Conservation (phyloP, 2,329 filamentous ascomycete genomes). For the Penicillium sp. region DNA sequence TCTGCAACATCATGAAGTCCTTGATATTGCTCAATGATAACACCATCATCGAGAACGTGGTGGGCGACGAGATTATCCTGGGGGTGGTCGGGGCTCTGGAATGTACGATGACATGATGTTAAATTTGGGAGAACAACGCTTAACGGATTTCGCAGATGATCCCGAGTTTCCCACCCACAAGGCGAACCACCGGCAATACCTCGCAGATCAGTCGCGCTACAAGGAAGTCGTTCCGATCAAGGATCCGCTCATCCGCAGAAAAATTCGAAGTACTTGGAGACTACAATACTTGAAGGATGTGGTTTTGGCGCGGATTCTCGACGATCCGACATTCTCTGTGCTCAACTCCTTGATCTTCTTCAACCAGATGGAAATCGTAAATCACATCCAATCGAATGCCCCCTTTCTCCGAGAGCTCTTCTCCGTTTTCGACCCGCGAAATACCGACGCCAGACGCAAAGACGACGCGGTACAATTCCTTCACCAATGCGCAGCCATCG, state of each 20-base stretch:
- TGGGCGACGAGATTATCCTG: constrained; percentile 80
- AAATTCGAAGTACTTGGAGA: constrained; percentile 95
- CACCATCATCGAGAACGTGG: constrained; percentile 85
- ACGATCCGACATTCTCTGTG: constrained; percentile 95
- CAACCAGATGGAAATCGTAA: constrained; percentile 96
- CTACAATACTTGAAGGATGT: constrained; percentile 97
- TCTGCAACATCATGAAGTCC: constrained; percentile 98
- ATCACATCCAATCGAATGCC: constrained; percentile 79
- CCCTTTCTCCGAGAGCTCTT: constrained; percentile 81
- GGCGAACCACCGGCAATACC: constrained; percentile 90
- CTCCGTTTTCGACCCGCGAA: constrained; percentile 66
- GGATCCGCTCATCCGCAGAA: constrained; percentile 70
- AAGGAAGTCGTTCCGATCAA: constrained; percentile 95
- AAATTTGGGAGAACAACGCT: constrained; percentile 17
- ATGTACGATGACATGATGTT: constrained; percentile 46
- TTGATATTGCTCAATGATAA: constrained; percentile 93
- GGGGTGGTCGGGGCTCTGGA: constrained; percentile 93
- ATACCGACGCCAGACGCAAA: constrained; percentile 63
- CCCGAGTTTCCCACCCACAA: constrained; percentile 97
- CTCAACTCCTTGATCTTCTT: constrained; percentile 98
- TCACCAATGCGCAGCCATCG: constrained; percentile 89
- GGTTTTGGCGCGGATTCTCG: constrained; percentile 90
- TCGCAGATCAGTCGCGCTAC: constrained; percentile 80
- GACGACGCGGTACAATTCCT: constrained; percentile 96
- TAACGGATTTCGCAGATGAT: constrained; percentile 57